These are phyloP conservation scores for Chrysanthemum seticuspe DNA, from an alignment of 129 eudicot genomes.

Conservation along the genomic window DNA sequence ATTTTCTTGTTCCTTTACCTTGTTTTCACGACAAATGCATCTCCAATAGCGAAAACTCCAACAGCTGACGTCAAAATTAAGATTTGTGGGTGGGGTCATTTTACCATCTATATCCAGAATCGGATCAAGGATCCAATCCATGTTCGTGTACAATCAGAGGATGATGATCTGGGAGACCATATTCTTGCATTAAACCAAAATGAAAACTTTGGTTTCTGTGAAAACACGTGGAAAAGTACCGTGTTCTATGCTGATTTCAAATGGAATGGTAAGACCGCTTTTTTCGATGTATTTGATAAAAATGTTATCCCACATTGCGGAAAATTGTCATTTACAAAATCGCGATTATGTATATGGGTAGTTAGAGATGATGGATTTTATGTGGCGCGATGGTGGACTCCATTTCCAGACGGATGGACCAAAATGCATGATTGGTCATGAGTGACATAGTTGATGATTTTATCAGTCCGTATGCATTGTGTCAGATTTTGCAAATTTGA, in stretches of 20 bases:
- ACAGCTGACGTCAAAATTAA: background rate
- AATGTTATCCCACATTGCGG: background rate
- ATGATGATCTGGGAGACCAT: constrained; percentile 12
- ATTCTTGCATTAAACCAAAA: constrained; percentile 9
- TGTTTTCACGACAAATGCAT: constrained; percentile 1
- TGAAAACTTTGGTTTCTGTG: constrained; percentile 1
- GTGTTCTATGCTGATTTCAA: constrained; percentile 3
- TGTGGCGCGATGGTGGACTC: background rate
- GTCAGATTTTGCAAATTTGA: too few species aligned
- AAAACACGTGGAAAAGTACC: background rate
- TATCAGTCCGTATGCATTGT: too few species aligned
- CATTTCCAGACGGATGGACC: background rate
- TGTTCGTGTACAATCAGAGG: constrained; percentile 7
- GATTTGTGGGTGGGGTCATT: background rate
- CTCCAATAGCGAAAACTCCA: background rate
- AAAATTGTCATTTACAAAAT: background rate
- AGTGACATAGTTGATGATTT: background rate
- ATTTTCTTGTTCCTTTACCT: constrained; percentile 2
- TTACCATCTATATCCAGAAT: background rate
- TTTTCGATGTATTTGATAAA: background rate
- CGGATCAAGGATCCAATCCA: background rate
- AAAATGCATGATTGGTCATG: constrained; percentile 26
- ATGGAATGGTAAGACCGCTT: background rate
- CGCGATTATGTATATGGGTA: constrained; percentile 14
- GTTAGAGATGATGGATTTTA: constrained; percentile 28